Conservation (phyloP, 1,284 basidiomycete genomes). For the Ganoderma leucocontextum region DNA sequence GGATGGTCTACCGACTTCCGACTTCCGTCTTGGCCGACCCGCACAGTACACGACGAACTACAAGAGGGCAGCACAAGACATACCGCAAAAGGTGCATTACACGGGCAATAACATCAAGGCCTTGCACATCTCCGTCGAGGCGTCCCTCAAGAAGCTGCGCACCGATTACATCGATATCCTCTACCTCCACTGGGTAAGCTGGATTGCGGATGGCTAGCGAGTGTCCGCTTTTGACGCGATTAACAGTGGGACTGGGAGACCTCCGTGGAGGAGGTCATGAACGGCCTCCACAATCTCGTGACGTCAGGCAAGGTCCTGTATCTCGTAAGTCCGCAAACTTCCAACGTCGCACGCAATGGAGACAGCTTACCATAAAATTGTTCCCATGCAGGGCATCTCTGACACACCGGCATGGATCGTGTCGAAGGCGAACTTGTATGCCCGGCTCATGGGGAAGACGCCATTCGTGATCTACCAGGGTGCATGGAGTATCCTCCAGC, state of each 20-base stretch:
- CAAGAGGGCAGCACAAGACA: conserved; percentile 29
- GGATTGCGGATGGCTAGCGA: too few relatives aligned
- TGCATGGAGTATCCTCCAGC: conserved; percentile 55
- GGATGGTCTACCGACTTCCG: not conserved
- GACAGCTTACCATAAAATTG: not conserved
- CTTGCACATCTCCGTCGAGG: conserved; percentile 44
- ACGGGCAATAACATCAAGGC: conserved; percentile 48
- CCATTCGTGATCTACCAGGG: conserved; percentile 65
- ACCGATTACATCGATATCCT: conserved; percentile 54
- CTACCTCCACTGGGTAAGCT: conserved; percentile 39
- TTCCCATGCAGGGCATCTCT: conserved; percentile 37
- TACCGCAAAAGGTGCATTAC: conserved; percentile 42
- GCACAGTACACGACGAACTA: conserved; percentile 46
- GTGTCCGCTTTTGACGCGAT: too few relatives aligned
- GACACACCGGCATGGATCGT: conserved; percentile 43
- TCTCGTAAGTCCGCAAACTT: conserved; percentile 37
- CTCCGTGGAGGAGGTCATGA: conserved; percentile 57
- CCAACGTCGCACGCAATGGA: too few relatives aligned
- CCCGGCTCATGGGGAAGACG: conserved; percentile 50
- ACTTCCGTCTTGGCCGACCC: not conserved
- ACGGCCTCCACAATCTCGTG: conserved; percentile 53
- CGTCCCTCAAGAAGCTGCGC: conserved; percentile 53
- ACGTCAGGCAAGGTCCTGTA: conserved; percentile 53
- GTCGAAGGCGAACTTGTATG: conserved; percentile 40
- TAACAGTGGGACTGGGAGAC: conserved; percentile 51